These are phyloP conservation scores for Aspergillus sp. DNA, from an alignment of 2,329 filamentous ascomycete genomes.

Conservation along the genomic window DNA sequence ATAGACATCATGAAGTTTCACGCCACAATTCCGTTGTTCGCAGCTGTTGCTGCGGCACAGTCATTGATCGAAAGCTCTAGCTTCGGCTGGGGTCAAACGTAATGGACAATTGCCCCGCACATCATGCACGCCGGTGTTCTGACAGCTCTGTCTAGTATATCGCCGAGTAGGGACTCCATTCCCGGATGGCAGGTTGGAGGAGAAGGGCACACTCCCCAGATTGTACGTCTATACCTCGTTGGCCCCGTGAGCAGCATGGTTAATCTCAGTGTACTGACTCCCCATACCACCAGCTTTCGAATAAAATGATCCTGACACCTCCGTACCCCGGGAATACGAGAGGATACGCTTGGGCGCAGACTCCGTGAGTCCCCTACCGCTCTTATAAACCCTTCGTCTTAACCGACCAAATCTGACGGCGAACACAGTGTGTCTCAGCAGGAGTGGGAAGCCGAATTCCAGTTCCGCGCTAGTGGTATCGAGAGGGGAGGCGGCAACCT, in stretches of 20 bases:
- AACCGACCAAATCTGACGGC: slow-evolving; percentile 8
- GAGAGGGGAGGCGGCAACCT: slow-evolving; percentile 86
- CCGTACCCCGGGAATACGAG: slow-evolving; percentile 81
- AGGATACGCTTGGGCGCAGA: slow-evolving; percentile 77
- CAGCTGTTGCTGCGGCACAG: slow-evolving; percentile 59
- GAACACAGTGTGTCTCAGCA: slow-evolving; percentile 46
- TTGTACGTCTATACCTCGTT: slow-evolving; percentile 36
- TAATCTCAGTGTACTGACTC: slow-evolving; percentile 13
- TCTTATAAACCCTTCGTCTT: neutral
- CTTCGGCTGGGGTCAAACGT: slow-evolving; percentile 72
- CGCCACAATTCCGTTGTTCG: slow-evolving; percentile 42
- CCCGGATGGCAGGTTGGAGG: slow-evolving; percentile 57
- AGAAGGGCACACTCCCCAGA: slow-evolving; percentile 56
- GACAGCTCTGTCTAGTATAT: slow-evolving; percentile 54
- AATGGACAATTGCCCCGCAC: slow-evolving; percentile 18
- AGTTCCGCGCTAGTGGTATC: slow-evolving; percentile 82
- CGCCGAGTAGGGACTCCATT: slow-evolving; percentile 50
- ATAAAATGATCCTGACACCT: slow-evolving; percentile 89
- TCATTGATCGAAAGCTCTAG: slow-evolving; percentile 71
- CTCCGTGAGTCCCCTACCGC: slow-evolving; percentile 36
- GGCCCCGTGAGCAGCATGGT: neutral
- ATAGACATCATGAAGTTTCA: slow-evolving; percentile 41
- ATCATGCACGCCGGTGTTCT: slow-evolving; percentile 7
- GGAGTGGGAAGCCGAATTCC: slow-evolving; percentile 80
- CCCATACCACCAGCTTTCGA: slow-evolving; percentile 60